These are phyloP conservation scores for Lachancea kluyveri DNA, from an alignment of 805 yeast species.

Conservation along the genomic window DNA sequence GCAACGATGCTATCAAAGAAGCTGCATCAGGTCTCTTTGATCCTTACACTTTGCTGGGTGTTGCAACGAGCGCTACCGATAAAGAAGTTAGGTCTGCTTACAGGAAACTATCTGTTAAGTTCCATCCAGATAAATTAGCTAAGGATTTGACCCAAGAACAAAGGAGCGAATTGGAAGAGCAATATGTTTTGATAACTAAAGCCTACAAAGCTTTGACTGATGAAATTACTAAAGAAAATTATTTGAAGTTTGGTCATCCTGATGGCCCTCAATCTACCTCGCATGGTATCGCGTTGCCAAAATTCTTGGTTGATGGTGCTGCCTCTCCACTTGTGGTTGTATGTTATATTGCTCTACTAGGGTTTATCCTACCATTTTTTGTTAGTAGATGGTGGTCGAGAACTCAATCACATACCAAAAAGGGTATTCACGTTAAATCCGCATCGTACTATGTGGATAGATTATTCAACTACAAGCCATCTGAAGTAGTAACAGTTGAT, in stretches of 20 bases:
- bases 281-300: slow-evolving; percentile 94
- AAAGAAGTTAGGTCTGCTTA: slow-evolving; percentile 75
- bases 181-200: slow-evolving; percentile 73
- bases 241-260: slow-evolving; percentile 87
- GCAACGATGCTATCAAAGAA: slow-evolving; percentile 41
- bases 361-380: slow-evolving; percentile 67
- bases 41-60: slow-evolving; percentile 82
- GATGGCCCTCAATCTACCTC: slow-evolving; percentile 90
- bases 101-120: slow-evolving; percentile 79
- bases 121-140: slow-evolving; percentile 89
- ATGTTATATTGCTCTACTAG: slow-evolving; percentile 64
- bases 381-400: slow-evolving; percentile 91
- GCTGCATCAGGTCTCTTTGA: slow-evolving; percentile 53
- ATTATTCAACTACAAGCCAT: slow-evolving; percentile 68
- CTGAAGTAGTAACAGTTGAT: slow-evolving; percentile 50
- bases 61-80: slow-evolving; percentile 62
- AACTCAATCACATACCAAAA: slow-evolving; percentile 72
- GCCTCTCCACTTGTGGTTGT: slow-evolving; percentile 58
- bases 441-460: slow-evolving; percentile 71
- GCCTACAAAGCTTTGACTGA: slow-evolving; percentile 96
- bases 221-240: slow-evolving; percentile 76
- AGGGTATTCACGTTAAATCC: slow-evolving; percentile 78
- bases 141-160: slow-evolving; percentile 52
- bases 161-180: slow-evolving; percentile 57
- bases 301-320: slow-evolving; percentile 78